Base-by-base conservation (phyloP, 148 eudicot species). In the Suaeda aralocaspica region DNA sequence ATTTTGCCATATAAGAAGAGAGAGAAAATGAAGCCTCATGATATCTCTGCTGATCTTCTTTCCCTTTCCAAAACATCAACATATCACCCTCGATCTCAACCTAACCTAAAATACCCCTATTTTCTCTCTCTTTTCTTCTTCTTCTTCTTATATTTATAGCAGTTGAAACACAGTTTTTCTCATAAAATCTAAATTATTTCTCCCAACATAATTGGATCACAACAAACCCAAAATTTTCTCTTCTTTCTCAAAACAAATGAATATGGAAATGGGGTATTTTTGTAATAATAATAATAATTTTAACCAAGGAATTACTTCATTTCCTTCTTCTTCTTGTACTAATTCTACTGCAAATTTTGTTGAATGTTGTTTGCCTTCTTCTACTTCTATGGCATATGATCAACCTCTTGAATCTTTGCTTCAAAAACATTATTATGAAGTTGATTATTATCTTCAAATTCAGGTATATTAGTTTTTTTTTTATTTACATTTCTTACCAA, bases 371-470 rank as follows among this genome's bases (percentile, higher is more conserved):
- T 1, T 22, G 1, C 13, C 10, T 36, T 3, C 41, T 36, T 36
- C 4, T 48, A 14, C 48, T 65, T 46, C 26, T 15, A 16, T n/a
- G 22, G 66, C 12, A 8, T 18, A 11, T 9, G 28, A 49, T 33
- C 28, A 31, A 0, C 21, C 46, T 6, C 34, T 68, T 53, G 9
- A 33, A 22, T 26, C 49, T 39, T 58, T 68, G 29, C 33, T 52
- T 68, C 48, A 68, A 1, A 15, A 53, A 68, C 71, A 68, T 13
- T 14, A 58, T 8, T 31, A 22, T 34, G 61, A 68, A 55, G 14
- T 68, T 55, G 71, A 55, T 53, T 61, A 34, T 24, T 68, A 52
- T 68, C 71, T 68, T 30, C 71, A 68, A 14, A 5, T 25, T 13
- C 71, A 68, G 71, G 71, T 68, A 68, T 39, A 12, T 62, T n/a